Evolutionary conservation across 1,284 basidiomycete genomes (phyloP), one percentile per base, ranked within the genome.

Genomic region (Puccinia triticina): DNA sequence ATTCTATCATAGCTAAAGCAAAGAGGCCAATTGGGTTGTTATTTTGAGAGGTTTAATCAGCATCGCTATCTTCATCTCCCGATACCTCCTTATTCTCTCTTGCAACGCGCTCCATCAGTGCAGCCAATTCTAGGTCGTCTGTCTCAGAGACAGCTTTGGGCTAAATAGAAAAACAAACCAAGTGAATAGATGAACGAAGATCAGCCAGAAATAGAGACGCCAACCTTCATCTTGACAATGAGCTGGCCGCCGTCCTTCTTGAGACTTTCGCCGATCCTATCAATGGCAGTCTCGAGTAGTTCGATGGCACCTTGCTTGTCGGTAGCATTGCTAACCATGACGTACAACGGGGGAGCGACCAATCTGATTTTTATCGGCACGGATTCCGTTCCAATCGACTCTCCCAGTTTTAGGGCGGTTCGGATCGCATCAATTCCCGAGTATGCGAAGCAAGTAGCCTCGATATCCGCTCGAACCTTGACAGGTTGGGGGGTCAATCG

Each of bases 391-490:
- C 94, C 94, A 84, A 94, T 91, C 3, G 89, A 88, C 88, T 99
- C 97, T 29, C 96, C 96, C 2, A 93, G 93, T 76, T 91, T 90
- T 66, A 99, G 90, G 0, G 97, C 96, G 80, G 92, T 92, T 88
- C 95, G 95, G 88, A 99, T 98, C 2, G 96, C 96, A 86, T 98
- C 95, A 86, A 99, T 99, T n/a, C 97, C 97, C 50, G 93, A 92
- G 83, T 95, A 96, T 7, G 93, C 93, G 88, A 98, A 99, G 88
- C 96, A 99, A 59, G 95, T 98, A 78, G 99, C 89, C 88, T 99
- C 96, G 84, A 99, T 93, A 88, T 99, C 97, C 29, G 97, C 95
- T 86, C 96, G 94, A 79, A 99, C 91, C 89, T 98, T 99, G 90
- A 99, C 96, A 16, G 97, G 96, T 88, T 99, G 97, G 18, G 96